phyloP scores from a whole-genome alignment of 2,329 filamentous ascomycete genomes.

The Sporothrix protearum region DNA sequence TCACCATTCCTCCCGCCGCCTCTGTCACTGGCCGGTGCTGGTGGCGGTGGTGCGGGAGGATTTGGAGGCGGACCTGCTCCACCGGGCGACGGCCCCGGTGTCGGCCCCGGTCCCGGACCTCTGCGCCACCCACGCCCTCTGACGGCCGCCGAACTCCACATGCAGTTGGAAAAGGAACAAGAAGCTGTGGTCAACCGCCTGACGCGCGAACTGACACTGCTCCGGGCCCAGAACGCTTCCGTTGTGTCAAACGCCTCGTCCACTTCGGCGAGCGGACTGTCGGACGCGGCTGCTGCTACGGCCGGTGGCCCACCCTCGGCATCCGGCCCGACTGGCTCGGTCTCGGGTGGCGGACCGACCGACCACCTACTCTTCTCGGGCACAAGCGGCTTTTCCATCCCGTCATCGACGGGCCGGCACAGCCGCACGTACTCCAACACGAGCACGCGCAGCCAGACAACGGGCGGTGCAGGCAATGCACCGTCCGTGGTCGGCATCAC shows the following conservation, averaged over 20 bases:
- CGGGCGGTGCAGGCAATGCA: slow-evolving; percentile 38
- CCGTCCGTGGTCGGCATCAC: slow-evolving; percentile 45
- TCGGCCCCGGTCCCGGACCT: slow-evolving; percentile 63
- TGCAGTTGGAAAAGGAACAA: slow-evolving; percentile 90
- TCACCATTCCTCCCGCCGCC: slow-evolving; percentile 36
- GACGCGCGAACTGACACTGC: slow-evolving; percentile 78
- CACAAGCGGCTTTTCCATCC: slow-evolving; percentile 56
- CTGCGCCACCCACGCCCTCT: slow-evolving; percentile 81
- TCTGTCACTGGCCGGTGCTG: slow-evolving; percentile 24
- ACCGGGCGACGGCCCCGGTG: slow-evolving; percentile 41
- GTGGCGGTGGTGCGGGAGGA: background rate
- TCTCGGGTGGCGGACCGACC: slow-evolving; percentile 37
- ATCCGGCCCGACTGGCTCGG: background rate
- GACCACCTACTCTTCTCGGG: slow-evolving; percentile 51
- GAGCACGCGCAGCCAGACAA: slow-evolving; percentile 51
- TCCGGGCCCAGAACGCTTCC: slow-evolving; percentile 70
- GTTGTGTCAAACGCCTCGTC: slow-evolving; percentile 65
- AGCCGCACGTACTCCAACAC: slow-evolving; percentile 58
- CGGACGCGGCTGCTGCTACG: slow-evolving; percentile 16
- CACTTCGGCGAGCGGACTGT: slow-evolving; percentile 48
- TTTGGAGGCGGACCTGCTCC: slow-evolving; percentile 24
- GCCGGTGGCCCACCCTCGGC: slow-evolving; percentile 35
- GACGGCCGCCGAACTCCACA: slow-evolving; percentile 83
- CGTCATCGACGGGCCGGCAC: slow-evolving; percentile 48
- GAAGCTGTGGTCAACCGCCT: slow-evolving; percentile 93